Percentiles rank a stretch among this genome's conserved stretches.
Conservation (phyloP, 179 eudicot species). For the Patellifolia procumbens region DNA sequence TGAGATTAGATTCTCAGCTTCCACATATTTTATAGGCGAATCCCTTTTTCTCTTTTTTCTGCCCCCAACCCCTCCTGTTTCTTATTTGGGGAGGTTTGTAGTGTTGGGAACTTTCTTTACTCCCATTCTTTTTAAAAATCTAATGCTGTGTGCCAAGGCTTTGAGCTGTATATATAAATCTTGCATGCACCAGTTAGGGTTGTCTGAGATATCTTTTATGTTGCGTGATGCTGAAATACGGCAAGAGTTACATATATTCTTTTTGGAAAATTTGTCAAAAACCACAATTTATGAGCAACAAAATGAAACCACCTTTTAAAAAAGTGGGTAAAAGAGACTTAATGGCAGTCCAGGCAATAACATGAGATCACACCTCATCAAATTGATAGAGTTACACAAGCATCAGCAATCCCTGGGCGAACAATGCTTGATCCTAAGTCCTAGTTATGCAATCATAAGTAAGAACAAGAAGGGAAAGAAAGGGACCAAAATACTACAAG, state of each 20-base stretch:
- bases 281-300: too few species aligned
- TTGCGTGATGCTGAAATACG: conserved; percentile 20
- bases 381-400: too few species aligned
- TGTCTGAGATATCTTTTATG: conserved; percentile 14
- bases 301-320: too few species aligned
- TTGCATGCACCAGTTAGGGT: conserved; percentile 24
- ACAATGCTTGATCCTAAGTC: too few species aligned
- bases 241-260: conserved; percentile 17
- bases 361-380: too few species aligned
- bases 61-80: not conserved
- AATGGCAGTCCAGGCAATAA: too few species aligned
- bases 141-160: conserved; percentile 27
- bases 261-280: too few species aligned
- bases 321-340: too few species aligned
- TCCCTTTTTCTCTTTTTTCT: conserved; percentile 5
- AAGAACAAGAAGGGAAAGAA: too few species aligned
- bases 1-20: conserved; percentile 83
- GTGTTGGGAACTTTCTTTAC: conserved; percentile 15
- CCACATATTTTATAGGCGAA: conserved; percentile 73
- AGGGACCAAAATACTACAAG: too few species aligned
- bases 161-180: conserved; percentile 37
- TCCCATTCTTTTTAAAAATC: conserved; percentile 17
- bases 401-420: too few species aligned
- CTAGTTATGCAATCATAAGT: too few species aligned
- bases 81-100: conserved; percentile 23